Evolutionary conservation across 2,329 filamentous ascomycete species (phyloP).

Genomic region (Dactylellina drechsleri): DNA sequence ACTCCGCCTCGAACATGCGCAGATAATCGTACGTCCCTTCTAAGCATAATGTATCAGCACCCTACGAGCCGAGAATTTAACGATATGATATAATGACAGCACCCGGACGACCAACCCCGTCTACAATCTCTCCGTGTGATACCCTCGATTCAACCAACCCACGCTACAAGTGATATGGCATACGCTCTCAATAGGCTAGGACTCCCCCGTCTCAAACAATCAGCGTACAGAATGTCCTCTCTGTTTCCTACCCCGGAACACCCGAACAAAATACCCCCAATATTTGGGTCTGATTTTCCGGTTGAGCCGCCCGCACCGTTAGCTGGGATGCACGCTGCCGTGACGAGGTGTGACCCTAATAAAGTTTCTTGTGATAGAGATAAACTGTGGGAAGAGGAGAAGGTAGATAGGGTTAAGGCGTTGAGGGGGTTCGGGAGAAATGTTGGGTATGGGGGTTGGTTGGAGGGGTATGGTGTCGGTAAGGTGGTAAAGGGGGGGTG

Average conservation of each 20-base stretch:
- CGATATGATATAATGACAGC: slow-evolving; percentile 10
- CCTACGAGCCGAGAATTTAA: not conserved
- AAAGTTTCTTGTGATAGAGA: slow-evolving; percentile 62
- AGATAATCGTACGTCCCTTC: slow-evolving; percentile 67
- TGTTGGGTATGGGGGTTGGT: slow-evolving; percentile 70
- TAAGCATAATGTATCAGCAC: too few species aligned
- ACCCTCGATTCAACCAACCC: slow-evolving; percentile 76
- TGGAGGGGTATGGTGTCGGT: slow-evolving; percentile 69
- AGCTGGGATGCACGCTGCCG: slow-evolving; percentile 75
- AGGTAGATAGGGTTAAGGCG: slow-evolving; percentile 70
- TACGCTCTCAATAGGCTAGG: slow-evolving; percentile 73
- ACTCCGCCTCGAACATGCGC: slow-evolving; percentile 76
- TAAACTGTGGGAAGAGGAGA: slow-evolving; percentile 72
- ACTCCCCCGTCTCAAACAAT: slow-evolving; percentile 65
- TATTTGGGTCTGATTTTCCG: slow-evolving; percentile 77
- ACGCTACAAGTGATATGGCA: slow-evolving; percentile 76
- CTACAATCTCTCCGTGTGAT: slow-evolving; percentile 71
- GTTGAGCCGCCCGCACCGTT: slow-evolving; percentile 76
- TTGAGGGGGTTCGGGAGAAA: slow-evolving; percentile 71
- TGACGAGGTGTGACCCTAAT: slow-evolving; percentile 69
- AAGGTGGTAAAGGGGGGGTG: slow-evolving; percentile 70
- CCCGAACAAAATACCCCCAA: slow-evolving; percentile 33
- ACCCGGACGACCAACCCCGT: slow-evolving; percentile 70
- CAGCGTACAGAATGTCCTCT: slow-evolving; percentile 75
- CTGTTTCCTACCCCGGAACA: slow-evolving; percentile 65